Evolutionary conservation across 1,284 basidiomycete species (phyloP).

Genomic region (Irpex sp.): DNA sequence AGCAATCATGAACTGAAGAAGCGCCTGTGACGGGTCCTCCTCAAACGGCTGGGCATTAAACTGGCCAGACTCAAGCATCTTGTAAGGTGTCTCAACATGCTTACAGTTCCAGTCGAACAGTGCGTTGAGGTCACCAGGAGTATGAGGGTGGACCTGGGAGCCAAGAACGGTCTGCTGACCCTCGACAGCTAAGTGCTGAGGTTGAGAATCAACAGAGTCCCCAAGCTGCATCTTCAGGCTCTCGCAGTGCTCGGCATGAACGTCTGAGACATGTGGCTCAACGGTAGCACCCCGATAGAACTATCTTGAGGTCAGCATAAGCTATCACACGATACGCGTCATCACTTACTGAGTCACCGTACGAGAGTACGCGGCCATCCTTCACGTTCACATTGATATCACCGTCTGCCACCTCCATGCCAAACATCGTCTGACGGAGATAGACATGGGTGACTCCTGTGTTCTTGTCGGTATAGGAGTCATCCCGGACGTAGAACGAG

Average conservation of each 20-base stretch:
- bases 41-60: conserved; percentile 16
- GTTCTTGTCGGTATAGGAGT: conserved; percentile 83
- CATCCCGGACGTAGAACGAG: conserved; percentile 60
- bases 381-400: conserved; percentile 90
- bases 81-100: conserved; percentile 33
- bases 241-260: conserved; percentile 57
- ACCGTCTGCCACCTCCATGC: conserved; percentile 84
- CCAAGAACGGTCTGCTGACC: conserved; percentile 39
- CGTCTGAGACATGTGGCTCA: conserved; percentile 28
- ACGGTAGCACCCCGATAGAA: conserved; percentile 57
- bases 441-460: conserved; percentile 88
- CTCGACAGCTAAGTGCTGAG: conserved; percentile 19
- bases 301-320: conserved; percentile 30
- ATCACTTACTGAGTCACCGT: conserved; percentile 72
- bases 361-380: conserved; percentile 75
- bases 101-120: conserved; percentile 57
- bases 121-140: conserved; percentile 37
- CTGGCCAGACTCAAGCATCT: conserved; percentile 22
- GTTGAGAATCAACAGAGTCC: conserved; percentile 19
- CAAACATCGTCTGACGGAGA: conserved; percentile 76
- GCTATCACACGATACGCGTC: background rate
- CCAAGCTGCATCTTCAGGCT: conserved; percentile 41
- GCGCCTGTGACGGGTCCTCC: conserved; percentile 49
- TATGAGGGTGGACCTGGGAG: conserved; percentile 15
- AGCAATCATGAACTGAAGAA: conserved; percentile 74